Percentiles rank a stretch among this genome's conserved stretches.
Evolutionary conservation across 139 green algal genomes (phyloP).

Genomic region (Haematococcus lacustris): DNA sequence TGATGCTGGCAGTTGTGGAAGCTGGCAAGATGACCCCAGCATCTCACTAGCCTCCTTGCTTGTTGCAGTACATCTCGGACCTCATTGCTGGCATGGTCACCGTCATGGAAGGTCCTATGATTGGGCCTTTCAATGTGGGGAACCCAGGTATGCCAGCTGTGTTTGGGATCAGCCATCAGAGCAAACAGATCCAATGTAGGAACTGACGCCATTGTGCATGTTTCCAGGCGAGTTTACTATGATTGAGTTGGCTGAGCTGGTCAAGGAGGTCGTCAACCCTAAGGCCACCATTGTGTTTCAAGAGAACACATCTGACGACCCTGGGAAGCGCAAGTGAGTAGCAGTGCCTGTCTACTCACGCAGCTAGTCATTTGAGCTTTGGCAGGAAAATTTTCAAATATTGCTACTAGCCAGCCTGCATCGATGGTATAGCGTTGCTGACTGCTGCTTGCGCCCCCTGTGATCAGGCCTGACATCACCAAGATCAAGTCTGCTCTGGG

Average conservation of each 20-base stretch:
- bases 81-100: conserved; percentile 77
- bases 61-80: conserved; percentile 76
- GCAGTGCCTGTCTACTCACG: neutral
- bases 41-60: no score
- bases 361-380: no score
- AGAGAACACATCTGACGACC: conserved; percentile 96
- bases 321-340: conserved; percentile 45
- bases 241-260: conserved; percentile 86
- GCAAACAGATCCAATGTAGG: no score
- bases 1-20: no score
- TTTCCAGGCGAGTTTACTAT: conserved; percentile 99
- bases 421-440: neutral
- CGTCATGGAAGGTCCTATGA: conserved; percentile 83
- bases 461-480: conserved; percentile 71
- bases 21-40: no score
- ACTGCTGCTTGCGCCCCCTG: neutral
- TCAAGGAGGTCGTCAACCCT: conserved; percentile 76
- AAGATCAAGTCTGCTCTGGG: conserved; percentile 76
- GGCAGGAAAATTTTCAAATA: no score
- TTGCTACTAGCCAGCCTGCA: no score
- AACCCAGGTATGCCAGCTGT: no score
- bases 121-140: conserved; percentile 97
- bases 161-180: no score
- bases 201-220: no score
- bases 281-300: conserved; percentile 57